Base-by-base conservation (phyloP, 1,139 yeast genomes). In the Pneumocystis sp. region DNA sequence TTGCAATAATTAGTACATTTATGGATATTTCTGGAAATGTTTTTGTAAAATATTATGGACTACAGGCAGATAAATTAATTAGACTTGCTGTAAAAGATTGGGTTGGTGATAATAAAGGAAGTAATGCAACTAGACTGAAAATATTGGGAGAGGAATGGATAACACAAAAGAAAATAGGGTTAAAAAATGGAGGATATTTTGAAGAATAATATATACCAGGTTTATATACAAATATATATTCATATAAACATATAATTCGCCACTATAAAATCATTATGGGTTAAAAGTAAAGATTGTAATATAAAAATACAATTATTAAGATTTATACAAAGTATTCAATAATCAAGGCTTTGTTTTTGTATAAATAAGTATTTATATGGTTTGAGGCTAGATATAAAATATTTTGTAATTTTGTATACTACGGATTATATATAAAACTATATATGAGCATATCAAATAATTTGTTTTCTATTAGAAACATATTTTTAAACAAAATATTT, bases 1-100 rank as follows among this genome's bases (percentile, higher is more conserved):
- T 81, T 73, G 79, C 85, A 0, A 82, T 87, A 1, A 81, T 85
- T 7, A 85, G 90, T 1, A 83, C 87, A 60, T 91, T 97, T 96
- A 89, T 97, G 96, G 98, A 95, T 69, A 84, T 91, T 6, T 81
- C 87, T 61, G 93, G 89, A 0, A 70, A 70, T 17, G 78, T 82
- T 61, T 83, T 93, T 66, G 67, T 80, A 8, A 72, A 73, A 15
- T 79, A 79, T 0, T 95, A 84, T 74, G 90, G 91, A 0, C 74
- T 70, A 6, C 98, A 93, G 75, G 95, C 84, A 2, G 67, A 65
- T 3, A 93, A 95, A 72, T 68, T 91, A 50, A 72, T 91, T 31
- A 31, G 57, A 35, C 62, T 45, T 15, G 61, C 62, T 8, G 67
- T 63, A 3, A 42, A 42, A 10, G 61, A 42, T 25, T 59, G 61